Evolutionary conservation across 1,139 yeast genomes (phyloP), one percentile per base, ranked within the genome.

Genomic region (Yamadazyma kanchanaburiensis): DNA sequence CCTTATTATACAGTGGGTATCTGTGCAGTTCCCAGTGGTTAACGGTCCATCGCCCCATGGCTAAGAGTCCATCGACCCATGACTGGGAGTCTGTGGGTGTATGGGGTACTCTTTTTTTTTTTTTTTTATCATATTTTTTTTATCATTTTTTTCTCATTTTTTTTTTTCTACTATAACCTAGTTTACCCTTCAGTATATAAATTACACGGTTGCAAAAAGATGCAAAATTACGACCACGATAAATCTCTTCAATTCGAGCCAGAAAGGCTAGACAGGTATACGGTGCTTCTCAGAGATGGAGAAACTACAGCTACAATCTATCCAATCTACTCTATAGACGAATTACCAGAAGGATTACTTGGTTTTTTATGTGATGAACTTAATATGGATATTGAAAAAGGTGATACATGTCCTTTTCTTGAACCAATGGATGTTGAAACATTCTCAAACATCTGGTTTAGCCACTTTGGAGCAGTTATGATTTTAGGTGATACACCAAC

Each of bases 281-380:
- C 95, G 1, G 86, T 88, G 3, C 60, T 86, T 16, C 65, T 88
- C 20, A 82, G 85, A 51, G 96, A 89, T 54, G 91, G 91, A 8
- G 89, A 84, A 46, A 87, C 96, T 1, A 79, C 89, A 1, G 96
- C 96, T 1, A 88, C 96, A 5, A 80, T 89, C 37, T 87, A 87
- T 49, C 96, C 98, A 3, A 74, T 91, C 12, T 75, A 78, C 42
- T 70, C 77, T 15, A 68, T 79, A 0, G 65, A 64, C 15, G 74
- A 70, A 15, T 62, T 91, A 11, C 97, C 97, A 0, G 74, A 75
- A 3, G 94, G 88, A 0, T 64, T 91, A 15, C 55, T 87, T 28
- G 83, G 84, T 14, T 88, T 89, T 50, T 55, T 91, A 24, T 79
- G 94, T 43, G 96, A 88, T 49, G 97, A 91, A 60, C 83, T 85